These are phyloP conservation scores for Nissolia schottii DNA, from an alignment of 306 rosid species.

Conservation along the genomic window DNA sequence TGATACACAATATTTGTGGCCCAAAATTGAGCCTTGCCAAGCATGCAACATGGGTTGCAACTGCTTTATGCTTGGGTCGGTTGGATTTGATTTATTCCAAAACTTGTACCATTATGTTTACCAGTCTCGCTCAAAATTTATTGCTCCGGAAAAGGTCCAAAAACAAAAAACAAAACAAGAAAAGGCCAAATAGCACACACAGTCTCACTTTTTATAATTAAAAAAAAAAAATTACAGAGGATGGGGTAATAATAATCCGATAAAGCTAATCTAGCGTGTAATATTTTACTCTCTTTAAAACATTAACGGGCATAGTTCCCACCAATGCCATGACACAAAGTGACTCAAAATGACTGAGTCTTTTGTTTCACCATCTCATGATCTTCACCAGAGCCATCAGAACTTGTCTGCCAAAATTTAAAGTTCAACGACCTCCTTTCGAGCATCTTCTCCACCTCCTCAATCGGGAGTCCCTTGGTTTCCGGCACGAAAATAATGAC, in stretches of 20 bases:
- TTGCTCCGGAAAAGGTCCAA: not conserved
- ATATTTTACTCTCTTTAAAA: not conserved
- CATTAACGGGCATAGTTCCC: not conserved
- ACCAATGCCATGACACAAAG: not conserved
- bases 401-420: slow-evolving; percentile 46
- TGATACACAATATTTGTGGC: not conserved
- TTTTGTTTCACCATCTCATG: not conserved
- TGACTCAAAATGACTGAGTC: not conserved
- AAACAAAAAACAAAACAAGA: too few relatives aligned
- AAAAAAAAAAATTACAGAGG: not conserved
- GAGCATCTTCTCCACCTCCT: slow-evolving; percentile 60
- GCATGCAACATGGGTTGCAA: not conserved
- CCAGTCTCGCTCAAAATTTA: not conserved
- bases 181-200: not conserved
- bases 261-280: not conserved
- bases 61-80: too few relatives aligned
- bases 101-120: not conserved
- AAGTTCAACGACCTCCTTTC: slow-evolving; percentile 37
- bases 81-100: too few relatives aligned
- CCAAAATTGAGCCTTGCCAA: not conserved
- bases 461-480: slow-evolving; percentile 64
- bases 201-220: not conserved
- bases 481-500: slow-evolving; percentile 51
- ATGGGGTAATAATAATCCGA: not conserved
- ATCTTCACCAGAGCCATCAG: slow-evolving; percentile 3